Percentiles rank a stretch among this genome's conserved stretches.
These are phyloP conservation scores for Ophiostoma quercus DNA, from an alignment of 2,329 filamentous ascomycete genomes.

Conservation along the genomic window DNA sequence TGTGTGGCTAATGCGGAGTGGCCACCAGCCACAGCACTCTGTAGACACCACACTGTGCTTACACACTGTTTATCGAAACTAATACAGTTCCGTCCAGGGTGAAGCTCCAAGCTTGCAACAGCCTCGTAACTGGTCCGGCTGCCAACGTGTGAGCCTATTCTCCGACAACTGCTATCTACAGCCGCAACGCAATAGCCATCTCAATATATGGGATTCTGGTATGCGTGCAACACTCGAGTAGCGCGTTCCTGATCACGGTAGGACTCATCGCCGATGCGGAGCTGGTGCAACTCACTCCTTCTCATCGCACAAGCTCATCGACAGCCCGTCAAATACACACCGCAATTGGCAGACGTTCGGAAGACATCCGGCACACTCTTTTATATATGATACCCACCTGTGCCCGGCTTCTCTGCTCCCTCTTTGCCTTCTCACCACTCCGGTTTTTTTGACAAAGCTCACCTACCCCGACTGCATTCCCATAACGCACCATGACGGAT, in stretches of 20 bases:
- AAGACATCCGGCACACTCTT: not conserved
- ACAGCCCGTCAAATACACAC: not conserved
- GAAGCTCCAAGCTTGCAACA: not conserved
- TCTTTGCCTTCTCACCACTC: not conserved
- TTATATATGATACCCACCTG: constrained; percentile 4
- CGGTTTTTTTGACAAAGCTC: not conserved
- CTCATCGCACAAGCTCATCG: not conserved
- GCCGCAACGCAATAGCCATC: not conserved
- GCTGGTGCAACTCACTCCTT: not conserved
- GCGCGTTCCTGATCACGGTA: not conserved
- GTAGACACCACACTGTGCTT: not conserved
- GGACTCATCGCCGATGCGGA: not conserved
- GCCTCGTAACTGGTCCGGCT: not conserved
- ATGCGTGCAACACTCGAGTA: not conserved
- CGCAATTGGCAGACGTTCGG: too few relatives aligned
- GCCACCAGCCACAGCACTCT: not conserved
- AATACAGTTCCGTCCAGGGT: constrained; percentile 6
- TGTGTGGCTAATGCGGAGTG: not conserved
- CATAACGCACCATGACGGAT: constrained; percentile 12
- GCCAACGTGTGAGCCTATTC: not conserved
- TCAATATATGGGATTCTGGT: not conserved
- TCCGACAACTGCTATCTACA: not conserved
- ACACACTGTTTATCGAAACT: constrained; percentile 5
- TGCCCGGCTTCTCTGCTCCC: not conserved
- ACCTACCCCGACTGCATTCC: not conserved